Evolutionary conservation across 2,329 filamentous ascomycete genomes (phyloP).

Genomic region (Fusarium algeriense): DNA sequence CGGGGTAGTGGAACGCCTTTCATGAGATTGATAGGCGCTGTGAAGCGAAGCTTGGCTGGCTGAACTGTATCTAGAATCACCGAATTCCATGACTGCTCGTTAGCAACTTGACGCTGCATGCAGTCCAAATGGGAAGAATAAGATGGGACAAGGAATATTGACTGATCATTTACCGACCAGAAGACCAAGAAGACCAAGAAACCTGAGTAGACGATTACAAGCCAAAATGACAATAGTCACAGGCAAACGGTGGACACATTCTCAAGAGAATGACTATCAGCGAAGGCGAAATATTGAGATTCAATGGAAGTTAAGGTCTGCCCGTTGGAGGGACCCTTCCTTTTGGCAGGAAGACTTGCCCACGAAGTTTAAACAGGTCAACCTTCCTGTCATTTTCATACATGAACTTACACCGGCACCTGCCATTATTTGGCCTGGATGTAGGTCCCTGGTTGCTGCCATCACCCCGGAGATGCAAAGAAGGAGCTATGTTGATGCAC

Average conservation of each 20-base stretch:
- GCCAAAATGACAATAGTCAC: slow-evolving; percentile 39
- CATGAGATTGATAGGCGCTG: slow-evolving; percentile 49
- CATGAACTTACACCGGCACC: slow-evolving; percentile 15
- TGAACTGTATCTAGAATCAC: slow-evolving; percentile 49
- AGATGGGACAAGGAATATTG: slow-evolving; percentile 36
- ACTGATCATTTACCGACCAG: slow-evolving; percentile 36
- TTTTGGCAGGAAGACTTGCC: not conserved
- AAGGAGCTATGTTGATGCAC: not conserved
- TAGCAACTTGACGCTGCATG: slow-evolving; percentile 18
- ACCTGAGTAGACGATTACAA: slow-evolving; percentile 31
- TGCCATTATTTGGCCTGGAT: not conserved
- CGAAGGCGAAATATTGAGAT: not conserved
- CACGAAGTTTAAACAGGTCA: not conserved
- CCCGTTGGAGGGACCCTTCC: not conserved
- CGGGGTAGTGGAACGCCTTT: slow-evolving; percentile 28
- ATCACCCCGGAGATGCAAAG: not conserved
- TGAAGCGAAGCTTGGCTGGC: slow-evolving; percentile 57
- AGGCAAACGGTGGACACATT: slow-evolving; percentile 32
- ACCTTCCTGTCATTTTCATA: not conserved
- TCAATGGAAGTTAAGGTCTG: not conserved
- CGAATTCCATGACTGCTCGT: slow-evolving; percentile 48
- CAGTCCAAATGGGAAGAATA: slow-evolving; percentile 19
- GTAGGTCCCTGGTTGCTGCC: not conserved
- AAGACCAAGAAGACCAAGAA: slow-evolving; percentile 43
- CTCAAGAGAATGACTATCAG: slow-evolving; percentile 18